These are phyloP conservation scores for Aegilops speltoides DNA, from an alignment of 176 grass and related monocot genomes.

Conservation along the genomic window DNA sequence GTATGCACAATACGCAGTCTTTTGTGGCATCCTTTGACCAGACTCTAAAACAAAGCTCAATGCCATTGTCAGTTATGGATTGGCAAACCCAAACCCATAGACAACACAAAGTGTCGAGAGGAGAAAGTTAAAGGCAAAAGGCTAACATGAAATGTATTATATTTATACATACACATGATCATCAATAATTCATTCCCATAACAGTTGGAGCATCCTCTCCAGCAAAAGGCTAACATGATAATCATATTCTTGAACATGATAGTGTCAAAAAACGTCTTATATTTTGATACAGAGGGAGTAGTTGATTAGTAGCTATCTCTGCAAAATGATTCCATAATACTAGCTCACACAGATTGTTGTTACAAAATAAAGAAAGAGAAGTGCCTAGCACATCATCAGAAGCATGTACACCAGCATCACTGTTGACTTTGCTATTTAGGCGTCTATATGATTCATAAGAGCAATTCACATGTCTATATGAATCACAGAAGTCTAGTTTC, in stretches of 20 bases:
- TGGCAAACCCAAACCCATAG: constrained; percentile 1
- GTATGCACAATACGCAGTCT: constrained; percentile 87
- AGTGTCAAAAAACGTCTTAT: too few relatives aligned
- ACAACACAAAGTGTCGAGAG: constrained; percentile 12
- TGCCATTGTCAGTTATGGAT: constrained; percentile 8
- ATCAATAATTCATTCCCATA: background rate
- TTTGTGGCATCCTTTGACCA: constrained; percentile 97
- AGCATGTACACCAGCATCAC: background rate
- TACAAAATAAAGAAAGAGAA: background rate
- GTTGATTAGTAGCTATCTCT: too few relatives aligned
- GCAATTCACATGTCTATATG: background rate
- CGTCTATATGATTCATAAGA: background rate
- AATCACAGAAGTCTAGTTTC: background rate
- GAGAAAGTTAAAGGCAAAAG: background rate
- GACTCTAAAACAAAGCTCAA: constrained; percentile 54
- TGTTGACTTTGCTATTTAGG: constrained; percentile 14
- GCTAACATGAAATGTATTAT: constrained; percentile 16
- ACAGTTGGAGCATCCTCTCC: background rate
- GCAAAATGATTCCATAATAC: background rate
- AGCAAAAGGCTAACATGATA: constrained; percentile 4
- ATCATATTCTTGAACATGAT: background rate
- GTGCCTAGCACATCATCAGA: constrained; percentile 3
- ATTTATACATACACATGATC: background rate
- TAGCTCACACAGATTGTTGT: background rate
- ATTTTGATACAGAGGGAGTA: too few relatives aligned